phyloP scores from a whole-genome alignment of 495 filamentous ascomycete genomes.

The Amphirosellinia nigrospora region DNA sequence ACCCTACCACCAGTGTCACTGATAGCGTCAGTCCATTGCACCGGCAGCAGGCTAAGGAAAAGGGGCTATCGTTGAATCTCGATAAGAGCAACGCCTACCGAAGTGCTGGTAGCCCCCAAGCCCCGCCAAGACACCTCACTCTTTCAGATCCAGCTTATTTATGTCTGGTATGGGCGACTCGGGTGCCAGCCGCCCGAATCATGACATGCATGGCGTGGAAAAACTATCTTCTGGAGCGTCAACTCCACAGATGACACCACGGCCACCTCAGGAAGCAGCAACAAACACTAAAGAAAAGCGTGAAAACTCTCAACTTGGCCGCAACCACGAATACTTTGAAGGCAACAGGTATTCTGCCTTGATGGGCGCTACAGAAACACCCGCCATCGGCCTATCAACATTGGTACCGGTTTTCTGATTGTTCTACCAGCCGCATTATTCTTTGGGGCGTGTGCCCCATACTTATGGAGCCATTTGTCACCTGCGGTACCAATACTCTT shows the following conservation, averaged over 20 bases:
- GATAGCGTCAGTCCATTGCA: constrained; percentile 79
- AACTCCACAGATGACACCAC: constrained; percentile 65
- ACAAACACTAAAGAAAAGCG: constrained; percentile 35
- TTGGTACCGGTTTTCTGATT: constrained; percentile 81
- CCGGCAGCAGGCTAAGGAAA: constrained; percentile 56
- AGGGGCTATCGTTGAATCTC: constrained; percentile 63
- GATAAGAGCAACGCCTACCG: constrained; percentile 55
- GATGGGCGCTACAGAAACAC: constrained; percentile 89
- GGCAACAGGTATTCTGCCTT: constrained; percentile 89
- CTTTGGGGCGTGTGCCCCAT: constrained; percentile 85
- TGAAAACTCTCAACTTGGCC: constrained; percentile 58
- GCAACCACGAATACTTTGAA: constrained; percentile 88
- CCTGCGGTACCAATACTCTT: constrained; percentile 91
- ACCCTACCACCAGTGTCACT: constrained; percentile 69
- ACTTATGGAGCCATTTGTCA: constrained; percentile 88
- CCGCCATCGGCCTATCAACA: constrained; percentile 86
- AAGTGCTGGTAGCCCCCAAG: constrained; percentile 53
- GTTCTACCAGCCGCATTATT: constrained; percentile 80
- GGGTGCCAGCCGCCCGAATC: constrained; percentile 54
- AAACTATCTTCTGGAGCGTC: constrained; percentile 78
- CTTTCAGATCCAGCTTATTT: constrained; percentile 73
- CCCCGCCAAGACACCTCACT: constrained; percentile 70
- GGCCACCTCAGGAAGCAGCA: constrained; percentile 31
- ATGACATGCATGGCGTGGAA: constrained; percentile 68
- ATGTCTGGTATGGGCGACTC: constrained; percentile 56